A percentile compares a stretch with the other conserved stretches of the same genome.
phyloP scores from a whole-genome alignment of 805 yeast genomes.

The Komagataella ulmi region DNA sequence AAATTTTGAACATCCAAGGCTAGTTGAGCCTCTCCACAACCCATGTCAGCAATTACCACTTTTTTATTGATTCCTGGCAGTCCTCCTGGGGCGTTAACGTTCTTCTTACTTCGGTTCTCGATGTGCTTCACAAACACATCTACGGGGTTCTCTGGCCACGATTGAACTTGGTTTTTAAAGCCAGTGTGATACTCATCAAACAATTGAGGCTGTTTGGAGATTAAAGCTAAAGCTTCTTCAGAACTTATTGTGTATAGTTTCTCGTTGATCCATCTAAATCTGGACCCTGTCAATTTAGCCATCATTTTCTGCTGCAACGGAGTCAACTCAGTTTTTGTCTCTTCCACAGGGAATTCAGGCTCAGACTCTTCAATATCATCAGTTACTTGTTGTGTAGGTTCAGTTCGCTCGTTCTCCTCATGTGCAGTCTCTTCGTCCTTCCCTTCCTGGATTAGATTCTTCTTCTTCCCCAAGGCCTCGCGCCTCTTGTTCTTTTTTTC shows the following conservation, averaged over 20 bases:
- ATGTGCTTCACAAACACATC: conserved; percentile 71
- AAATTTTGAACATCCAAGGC: conserved; percentile 43
- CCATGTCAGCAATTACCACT: conserved; percentile 93
- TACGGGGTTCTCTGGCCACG: conserved; percentile 99
- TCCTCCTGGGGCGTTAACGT: conserved; percentile 89
- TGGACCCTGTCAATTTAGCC: conserved; percentile 85
- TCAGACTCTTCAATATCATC: conserved; percentile 4
- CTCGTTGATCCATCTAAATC: conserved; percentile 97
- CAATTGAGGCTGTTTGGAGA: conserved; percentile 70
- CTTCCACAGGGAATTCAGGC: not conserved
- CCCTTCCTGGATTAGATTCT: conserved; percentile 8
- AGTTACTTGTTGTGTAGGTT: conserved; percentile 2
- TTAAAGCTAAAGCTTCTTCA: conserved; percentile 56
- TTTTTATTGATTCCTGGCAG: conserved; percentile 57
- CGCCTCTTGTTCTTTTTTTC: conserved; percentile 13
- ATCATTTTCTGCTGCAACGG: conserved; percentile 93
- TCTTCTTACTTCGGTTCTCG: conserved; percentile 41
- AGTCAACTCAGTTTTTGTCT: conserved; percentile 30
- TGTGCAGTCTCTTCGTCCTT: conserved; percentile 4
- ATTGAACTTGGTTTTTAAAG: conserved; percentile 84
- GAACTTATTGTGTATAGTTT: conserved; percentile 86
- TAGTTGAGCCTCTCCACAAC: conserved; percentile 95
- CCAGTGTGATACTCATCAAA: conserved; percentile 95
- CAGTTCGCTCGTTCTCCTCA: conserved; percentile 5
- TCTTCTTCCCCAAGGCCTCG: conserved; percentile 5